Evolutionary conservation across 768 basidiomycete genomes (phyloP).

Genomic region (Imleria badia): DNA sequence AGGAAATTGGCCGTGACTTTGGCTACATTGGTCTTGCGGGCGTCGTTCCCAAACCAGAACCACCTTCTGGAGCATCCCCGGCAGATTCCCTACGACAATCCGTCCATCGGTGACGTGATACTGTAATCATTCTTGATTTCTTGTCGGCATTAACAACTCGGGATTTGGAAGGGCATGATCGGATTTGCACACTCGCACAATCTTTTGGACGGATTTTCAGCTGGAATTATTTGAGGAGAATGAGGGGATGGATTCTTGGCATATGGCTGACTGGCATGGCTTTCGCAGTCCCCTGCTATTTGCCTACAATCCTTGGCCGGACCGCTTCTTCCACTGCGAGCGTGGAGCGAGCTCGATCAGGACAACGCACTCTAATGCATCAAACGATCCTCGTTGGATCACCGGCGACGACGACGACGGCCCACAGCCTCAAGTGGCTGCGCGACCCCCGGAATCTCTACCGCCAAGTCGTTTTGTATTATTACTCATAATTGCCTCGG

Average conservation of each 20-base stretch:
- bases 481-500: conserved; percentile 37
- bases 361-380: conserved; percentile 15
- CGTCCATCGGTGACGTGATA: conserved; percentile 29
- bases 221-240: conserved; percentile 19
- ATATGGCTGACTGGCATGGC: conserved; percentile 12
- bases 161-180: conserved; percentile 22
- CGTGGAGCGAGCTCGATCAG: conserved; percentile 24
- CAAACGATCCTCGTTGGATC: conserved; percentile 27
- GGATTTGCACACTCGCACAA: conserved; percentile 24
- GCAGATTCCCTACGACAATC: conserved; percentile 33
- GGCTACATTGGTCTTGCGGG: conserved; percentile 73
- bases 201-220: conserved; percentile 30
- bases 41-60: conserved; percentile 67
- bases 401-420: conserved; percentile 15
- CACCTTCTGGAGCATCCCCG: conserved; percentile 31
- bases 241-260: conserved; percentile 19
- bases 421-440: conserved; percentile 22
- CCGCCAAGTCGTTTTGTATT: conserved; percentile 27
- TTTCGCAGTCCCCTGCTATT: conserved; percentile 9
- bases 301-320: conserved; percentile 9
- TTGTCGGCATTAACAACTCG: conserved; percentile 31
- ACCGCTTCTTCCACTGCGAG: conserved; percentile 19
- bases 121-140: conserved; percentile 22
- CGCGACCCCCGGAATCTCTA: conserved; percentile 5
- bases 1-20: conserved; percentile 73